Evolutionary conservation across 2,329 filamentous ascomycete genomes (phyloP).

Genomic region (Penicillium brasilianum): DNA sequence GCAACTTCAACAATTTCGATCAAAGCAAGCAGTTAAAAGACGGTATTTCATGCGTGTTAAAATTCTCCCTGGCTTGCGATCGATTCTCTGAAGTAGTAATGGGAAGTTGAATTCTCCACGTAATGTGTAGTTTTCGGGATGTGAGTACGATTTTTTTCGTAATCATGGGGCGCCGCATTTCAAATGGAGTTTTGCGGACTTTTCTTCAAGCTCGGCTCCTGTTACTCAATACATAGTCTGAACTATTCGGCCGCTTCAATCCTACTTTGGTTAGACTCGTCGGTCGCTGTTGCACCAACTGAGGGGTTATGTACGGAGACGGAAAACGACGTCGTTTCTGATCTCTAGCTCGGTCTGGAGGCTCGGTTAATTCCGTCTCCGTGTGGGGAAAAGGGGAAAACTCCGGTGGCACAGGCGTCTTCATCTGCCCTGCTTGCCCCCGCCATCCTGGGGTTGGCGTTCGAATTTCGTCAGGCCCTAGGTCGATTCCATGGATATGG

Average conservation of each 20-base stretch:
- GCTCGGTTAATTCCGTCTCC: conserved; percentile 14
- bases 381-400: conserved; percentile 19
- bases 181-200: neutral
- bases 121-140: no score
- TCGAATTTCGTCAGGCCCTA: neutral
- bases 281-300: neutral
- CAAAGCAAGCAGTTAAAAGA: no score
- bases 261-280: conserved; percentile 9
- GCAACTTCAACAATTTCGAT: no score
- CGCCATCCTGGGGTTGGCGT: neutral
- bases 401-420: conserved; percentile 23
- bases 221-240: neutral
- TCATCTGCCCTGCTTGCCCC: neutral
- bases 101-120: no score
- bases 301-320: neutral
- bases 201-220: neutral
- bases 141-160: neutral
- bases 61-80: no score
- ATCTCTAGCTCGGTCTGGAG: neutral
- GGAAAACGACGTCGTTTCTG: neutral
- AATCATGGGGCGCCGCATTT: conserved; percentile 1
- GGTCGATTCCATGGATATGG: neutral
- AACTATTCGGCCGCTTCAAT: conserved; percentile 8
- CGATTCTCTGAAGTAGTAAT: no score
- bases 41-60: no score